Conservation (phyloP, 164 flowering plant genomes). For the Echeveria elegans region DNA sequence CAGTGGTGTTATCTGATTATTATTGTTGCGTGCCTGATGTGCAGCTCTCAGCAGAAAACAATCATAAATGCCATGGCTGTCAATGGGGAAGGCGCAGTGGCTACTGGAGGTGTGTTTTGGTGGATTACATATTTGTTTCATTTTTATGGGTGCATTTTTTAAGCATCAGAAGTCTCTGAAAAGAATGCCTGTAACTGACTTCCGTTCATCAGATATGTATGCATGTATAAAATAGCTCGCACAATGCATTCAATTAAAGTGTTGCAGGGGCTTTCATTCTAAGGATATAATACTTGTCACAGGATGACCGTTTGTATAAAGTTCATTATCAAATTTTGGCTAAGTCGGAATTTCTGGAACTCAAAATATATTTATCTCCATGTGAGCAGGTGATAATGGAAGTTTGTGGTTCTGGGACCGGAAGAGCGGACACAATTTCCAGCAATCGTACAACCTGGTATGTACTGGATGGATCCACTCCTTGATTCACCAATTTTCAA, state of each 20-base stretch:
- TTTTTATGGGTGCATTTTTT: background rate
- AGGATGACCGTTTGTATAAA: background rate
- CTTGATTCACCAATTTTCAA: background rate
- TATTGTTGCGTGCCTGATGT: conserved; percentile 10
- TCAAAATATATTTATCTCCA: background rate
- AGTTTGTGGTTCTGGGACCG: conserved; percentile 99
- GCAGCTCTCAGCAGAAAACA: conserved; percentile 96
- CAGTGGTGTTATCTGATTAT: background rate
- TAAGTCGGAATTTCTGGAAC: no score
- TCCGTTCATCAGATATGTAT: no score
- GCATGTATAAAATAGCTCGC: no score
- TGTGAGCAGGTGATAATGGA: conserved; percentile 81
- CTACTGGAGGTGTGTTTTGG: conserved; percentile 57
- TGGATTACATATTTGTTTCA: background rate
- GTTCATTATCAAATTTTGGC: background rate
- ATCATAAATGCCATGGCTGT: conserved; percentile 89
- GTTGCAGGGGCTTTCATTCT: background rate
- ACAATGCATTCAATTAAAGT: no score
- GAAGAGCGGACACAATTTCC: conserved; percentile 97
- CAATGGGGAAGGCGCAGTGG: conserved; percentile 92
- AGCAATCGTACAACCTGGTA: conserved; percentile 99
- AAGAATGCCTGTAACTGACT: no score
- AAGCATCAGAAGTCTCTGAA: no score
- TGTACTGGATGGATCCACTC: conserved; percentile 3
- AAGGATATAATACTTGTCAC: background rate